Conservation (phyloP, 768 basidiomycete genomes). For the Glaciozyma antarctica region DNA sequence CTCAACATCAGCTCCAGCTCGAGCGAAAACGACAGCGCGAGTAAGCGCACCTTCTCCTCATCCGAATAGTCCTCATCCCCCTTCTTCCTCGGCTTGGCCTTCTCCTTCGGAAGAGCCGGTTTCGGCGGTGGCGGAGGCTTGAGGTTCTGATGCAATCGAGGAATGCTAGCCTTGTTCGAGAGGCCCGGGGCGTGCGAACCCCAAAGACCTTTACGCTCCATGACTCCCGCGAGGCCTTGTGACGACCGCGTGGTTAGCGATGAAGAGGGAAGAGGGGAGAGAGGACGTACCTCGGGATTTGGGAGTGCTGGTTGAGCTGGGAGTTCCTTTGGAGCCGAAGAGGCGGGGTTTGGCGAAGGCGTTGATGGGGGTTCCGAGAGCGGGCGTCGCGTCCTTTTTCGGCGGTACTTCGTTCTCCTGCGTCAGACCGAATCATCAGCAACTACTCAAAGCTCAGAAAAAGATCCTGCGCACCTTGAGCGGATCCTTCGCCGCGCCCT, state of each 20-base stretch:
- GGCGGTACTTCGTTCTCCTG: slow-evolving; percentile 7
- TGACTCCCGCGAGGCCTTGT: slow-evolving; percentile 26
- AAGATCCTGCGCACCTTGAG: too few species aligned
- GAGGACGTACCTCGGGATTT: background rate
- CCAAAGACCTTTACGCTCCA: slow-evolving; percentile 8
- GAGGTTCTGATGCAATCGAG: slow-evolving; percentile 23
- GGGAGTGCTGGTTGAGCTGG: background rate
- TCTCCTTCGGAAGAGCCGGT: background rate
- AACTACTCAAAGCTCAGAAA: too few species aligned
- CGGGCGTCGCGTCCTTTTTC: background rate
- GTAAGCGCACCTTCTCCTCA: slow-evolving; percentile 30
- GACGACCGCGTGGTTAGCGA: slow-evolving; percentile 5
- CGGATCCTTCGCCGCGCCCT: background rate
- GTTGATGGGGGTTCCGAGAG: too few species aligned
- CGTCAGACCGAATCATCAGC: background rate
- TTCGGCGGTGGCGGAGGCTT: slow-evolving; percentile 20
- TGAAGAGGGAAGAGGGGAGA: slow-evolving; percentile 8
- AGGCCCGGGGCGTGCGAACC: slow-evolving; percentile 17
- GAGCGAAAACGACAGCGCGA: background rate
- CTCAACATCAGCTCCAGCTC: too few species aligned
- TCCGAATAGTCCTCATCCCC: slow-evolving; percentile 27
- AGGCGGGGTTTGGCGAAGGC: background rate
- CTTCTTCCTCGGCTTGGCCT: background rate
- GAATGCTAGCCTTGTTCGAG: slow-evolving; percentile 4
- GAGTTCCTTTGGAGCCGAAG: background rate